These are phyloP conservation scores for Termitomyces sp. DNA, from an alignment of 768 basidiomycete species.

Conservation along the genomic window DNA sequence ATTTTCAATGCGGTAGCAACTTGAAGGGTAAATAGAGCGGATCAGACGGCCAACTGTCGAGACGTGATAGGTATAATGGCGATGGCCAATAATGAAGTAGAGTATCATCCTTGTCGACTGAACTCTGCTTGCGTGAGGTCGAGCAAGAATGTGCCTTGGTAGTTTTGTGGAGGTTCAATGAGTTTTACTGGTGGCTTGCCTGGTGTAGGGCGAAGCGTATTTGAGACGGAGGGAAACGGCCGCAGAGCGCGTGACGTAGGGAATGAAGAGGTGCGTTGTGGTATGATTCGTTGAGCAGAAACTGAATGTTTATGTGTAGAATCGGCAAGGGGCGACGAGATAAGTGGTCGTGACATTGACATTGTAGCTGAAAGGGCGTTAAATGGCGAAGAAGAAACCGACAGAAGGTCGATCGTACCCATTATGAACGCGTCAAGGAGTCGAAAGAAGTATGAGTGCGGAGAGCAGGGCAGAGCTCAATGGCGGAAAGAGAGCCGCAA, in stretches of 20 bases:
- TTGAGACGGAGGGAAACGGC: constrained; percentile 66
- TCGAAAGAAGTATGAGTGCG: background rate
- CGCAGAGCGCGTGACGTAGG: constrained; percentile 70
- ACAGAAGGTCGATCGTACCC: constrained; percentile 25
- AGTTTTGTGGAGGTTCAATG: constrained; percentile 74
- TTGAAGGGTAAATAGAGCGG: background rate
- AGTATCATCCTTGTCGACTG: constrained; percentile 47
- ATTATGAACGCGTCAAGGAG: constrained; percentile 20
- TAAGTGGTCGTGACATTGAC: constrained; percentile 42
- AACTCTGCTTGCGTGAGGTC: constrained; percentile 82
- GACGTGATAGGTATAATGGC: constrained; percentile 2
- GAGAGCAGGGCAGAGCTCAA: constrained; percentile 3
- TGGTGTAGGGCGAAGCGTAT: constrained; percentile 27
- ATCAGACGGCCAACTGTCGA: background rate
- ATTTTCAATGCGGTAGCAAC: background rate
- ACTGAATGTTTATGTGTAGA: constrained; percentile 24
- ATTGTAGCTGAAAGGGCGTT: constrained; percentile 29
- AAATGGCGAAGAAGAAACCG: background rate
- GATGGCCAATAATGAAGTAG: background rate
- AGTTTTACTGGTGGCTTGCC: constrained; percentile 56
- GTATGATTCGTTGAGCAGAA: constrained; percentile 24
- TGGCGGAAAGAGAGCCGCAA: background rate
- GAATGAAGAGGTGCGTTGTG: constrained; percentile 49
- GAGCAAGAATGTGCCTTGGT: constrained; percentile 64
- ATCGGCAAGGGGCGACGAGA: constrained; percentile 61